Evolutionary conservation across 176 grass and related monocot genomes (phyloP).

Genomic region (Alopecurus myosuroides): DNA sequence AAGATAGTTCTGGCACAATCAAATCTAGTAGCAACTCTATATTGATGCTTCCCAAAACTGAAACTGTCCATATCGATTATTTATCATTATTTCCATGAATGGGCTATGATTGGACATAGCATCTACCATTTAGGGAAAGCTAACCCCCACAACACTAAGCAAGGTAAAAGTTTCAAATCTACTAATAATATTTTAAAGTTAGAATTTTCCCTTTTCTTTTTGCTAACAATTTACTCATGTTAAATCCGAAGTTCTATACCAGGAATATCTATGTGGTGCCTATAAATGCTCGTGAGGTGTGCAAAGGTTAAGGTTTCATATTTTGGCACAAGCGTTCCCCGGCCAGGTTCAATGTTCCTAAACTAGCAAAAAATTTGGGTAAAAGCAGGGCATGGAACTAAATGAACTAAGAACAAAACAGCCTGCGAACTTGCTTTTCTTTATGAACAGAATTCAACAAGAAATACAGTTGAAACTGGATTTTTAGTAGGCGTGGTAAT

Average conservation of each 20-base stretch:
- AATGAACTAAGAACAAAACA: background rate
- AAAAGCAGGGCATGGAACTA: background rate
- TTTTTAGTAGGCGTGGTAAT: background rate
- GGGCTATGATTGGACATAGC: background rate
- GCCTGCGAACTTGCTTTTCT: background rate
- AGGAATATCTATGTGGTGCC: background rate
- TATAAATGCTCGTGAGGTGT: background rate
- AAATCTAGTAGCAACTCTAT: background rate
- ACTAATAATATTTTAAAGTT: background rate
- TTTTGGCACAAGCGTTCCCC: background rate
- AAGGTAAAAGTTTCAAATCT: background rate
- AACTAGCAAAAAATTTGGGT: background rate
- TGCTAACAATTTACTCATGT: background rate
- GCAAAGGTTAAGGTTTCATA: background rate
- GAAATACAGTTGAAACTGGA: background rate
- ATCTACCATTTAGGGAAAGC: background rate
- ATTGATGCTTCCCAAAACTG: background rate
- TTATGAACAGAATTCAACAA: background rate
- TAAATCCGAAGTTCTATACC: background rate
- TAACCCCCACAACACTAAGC: background rate
- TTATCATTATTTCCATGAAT: slow-evolving; percentile 1
- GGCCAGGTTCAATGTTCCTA: background rate
- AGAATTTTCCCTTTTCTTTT: background rate
- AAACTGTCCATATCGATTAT: background rate
- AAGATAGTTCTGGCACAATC: background rate